Base-by-base conservation (phyloP, 2,329 filamentous ascomycete species). In the Chrysoporthe puriensis region DNA sequence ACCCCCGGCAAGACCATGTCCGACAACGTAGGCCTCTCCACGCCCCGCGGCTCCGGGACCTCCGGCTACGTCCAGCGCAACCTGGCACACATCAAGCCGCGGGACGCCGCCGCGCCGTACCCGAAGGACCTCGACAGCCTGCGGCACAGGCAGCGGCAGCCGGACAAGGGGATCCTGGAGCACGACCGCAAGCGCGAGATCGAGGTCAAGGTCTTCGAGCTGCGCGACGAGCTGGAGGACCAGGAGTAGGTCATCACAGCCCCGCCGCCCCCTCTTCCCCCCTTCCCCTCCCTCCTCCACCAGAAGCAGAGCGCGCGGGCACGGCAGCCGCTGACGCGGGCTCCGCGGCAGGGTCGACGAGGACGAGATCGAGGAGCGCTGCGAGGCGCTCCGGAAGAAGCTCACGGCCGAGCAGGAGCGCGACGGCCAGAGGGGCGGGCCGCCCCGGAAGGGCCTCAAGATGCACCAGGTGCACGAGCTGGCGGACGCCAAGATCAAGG, bases 11-110 rank as follows among this genome's bases (percentile, higher is more conserved):
- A 32, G 58, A 60, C 44, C 73, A 98, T 98, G 96, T 96, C 94
- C 69, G 94, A 96, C 72, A 99, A 99, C 82, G 96, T 99, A 76
- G 96, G 96, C 67, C 93, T 99, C 74, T 90, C 91, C 67, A 99
- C 96, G 4, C 96, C 96, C 3, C 91, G 96, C 75, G 96, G 96
- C 73, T 97, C 92, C 77, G 96, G 96, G 60, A 99, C 96, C 67
- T 98, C 95, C 0, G 96, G 96, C 77, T 98, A 98, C 78, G 95
- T 99, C 66, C 95, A 98, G 81, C 93, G 94, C 79, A 99, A 98
- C 82, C 88, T 94, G 46, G 96, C 96, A 21, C 90, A 95, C 77
- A 89, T 97, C 73, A 89, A 87, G 76, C 94, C 92, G 42, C 94
- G 95, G 80, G 93, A 97, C 81, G 87, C 88, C 74, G 86, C 84